Base-by-base conservation (phyloP, 495 filamentous ascomycete genomes). In the Chaetomium tenue region DNA sequence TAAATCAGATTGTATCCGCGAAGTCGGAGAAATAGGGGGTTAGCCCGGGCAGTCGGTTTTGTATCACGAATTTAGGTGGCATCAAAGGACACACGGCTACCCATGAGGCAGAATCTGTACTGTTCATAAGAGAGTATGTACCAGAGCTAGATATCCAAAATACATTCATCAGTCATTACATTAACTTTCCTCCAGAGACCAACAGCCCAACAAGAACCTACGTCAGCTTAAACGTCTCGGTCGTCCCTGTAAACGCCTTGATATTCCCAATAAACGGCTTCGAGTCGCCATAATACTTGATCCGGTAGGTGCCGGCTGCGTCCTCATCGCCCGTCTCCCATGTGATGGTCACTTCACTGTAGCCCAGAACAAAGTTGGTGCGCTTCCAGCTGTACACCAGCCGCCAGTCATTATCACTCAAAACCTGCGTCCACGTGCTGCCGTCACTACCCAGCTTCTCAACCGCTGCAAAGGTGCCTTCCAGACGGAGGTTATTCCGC, bases 271-370 rank as follows among this genome's bases (percentile, higher is more conserved):
- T 60, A 25, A 79, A 64, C 7, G 79, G 78, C 81, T 93, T 97
- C 23, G 83, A 81, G 78, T 96, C 92, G 0, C 94, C 94, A 78
- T 88, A 91, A 72, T 98, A 98, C 77, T 81, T 85, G 47, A 94
- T 78, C 55, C 94, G 81, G 76, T 96, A 97, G 59, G 81, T 87
- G 18, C 92, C 93, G 48, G 76, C 74, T 67, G 77, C 73, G 22
- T 84, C 75, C 33, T 53, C 46, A 30, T 76, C 71, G 66, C 87
- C 87, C 58, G 89, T 90, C 77, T 93, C 83, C 94, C 94, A 98
- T 26, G 74, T 78, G 40, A 96, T 78, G 3, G 81, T 88, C 40
- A 92, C 93, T 66, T 89, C 81, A 71, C 91, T 96, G 52, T 88
- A 86, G 1, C 91, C 93, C 30, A 92, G 74, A 16, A 91, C 53